Conservation (phyloP, 352 stramenopile species). For the Globisporangium megalacanthum region DNA sequence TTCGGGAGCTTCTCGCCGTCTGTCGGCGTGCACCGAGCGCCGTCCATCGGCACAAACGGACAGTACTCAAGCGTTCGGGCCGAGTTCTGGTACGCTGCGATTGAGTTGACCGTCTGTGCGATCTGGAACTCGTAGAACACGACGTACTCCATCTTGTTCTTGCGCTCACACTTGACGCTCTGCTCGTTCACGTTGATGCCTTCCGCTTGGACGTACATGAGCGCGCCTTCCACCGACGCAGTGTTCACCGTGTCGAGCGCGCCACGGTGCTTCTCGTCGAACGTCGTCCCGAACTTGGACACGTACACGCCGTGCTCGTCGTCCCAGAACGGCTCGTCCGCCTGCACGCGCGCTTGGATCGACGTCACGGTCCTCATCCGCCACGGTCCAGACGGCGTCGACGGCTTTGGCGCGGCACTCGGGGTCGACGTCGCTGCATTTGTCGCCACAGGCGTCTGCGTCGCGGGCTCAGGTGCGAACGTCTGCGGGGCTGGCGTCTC, state of each 20-base stretch:
- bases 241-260: slow-evolving; percentile 69
- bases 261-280: slow-evolving; percentile 22
- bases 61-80: slow-evolving; percentile 9
- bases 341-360: slow-evolving; percentile 29
- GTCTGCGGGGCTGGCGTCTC: background rate
- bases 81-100: slow-evolving; percentile 17
- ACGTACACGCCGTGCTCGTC: slow-evolving; percentile 17
- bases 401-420: background rate
- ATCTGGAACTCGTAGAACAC: slow-evolving; percentile 30
- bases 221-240: slow-evolving; percentile 61
- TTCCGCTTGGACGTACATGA: slow-evolving; percentile 81
- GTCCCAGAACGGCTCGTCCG: slow-evolving; percentile 23
- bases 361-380: slow-evolving; percentile 17
- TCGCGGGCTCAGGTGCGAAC: background rate
- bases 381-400: slow-evolving; percentile 1
- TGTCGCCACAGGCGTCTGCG: background rate
- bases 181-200: slow-evolving; percentile 33
- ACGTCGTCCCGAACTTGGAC: slow-evolving; percentile 19
- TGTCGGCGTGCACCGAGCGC: slow-evolving; percentile 14
- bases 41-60: slow-evolving; percentile 13
- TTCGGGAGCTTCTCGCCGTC: slow-evolving; percentile 12
- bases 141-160: slow-evolving; percentile 30
- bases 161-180: slow-evolving; percentile 23
- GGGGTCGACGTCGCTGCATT: background rate
- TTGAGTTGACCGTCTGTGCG: slow-evolving; percentile 13